Percentiles rank a stretch among this genome's conserved stretches.
Evolutionary conservation across 1,284 basidiomycete species (phyloP).

Genomic region (Singerocomus inundabilis): DNA sequence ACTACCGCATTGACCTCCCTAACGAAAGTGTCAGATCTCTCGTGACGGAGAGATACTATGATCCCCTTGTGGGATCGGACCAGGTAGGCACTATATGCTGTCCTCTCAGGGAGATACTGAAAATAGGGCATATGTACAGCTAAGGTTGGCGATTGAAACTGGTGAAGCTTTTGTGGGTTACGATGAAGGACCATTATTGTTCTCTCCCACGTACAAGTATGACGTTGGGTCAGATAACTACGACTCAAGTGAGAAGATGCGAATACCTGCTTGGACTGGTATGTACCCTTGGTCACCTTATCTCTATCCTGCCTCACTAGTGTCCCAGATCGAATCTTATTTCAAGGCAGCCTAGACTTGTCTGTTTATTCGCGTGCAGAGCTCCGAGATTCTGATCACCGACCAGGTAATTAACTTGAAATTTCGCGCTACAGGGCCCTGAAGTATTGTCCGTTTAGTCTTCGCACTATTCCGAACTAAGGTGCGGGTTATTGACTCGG

Average conservation of each 20-base stretch:
- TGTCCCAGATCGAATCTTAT: slow-evolving; percentile 82
- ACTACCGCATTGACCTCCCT: slow-evolving; percentile 89
- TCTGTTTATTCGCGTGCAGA: slow-evolving; percentile 74
- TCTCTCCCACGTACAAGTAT: slow-evolving; percentile 89
- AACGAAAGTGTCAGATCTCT: slow-evolving; percentile 77
- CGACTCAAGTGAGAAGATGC: slow-evolving; percentile 94
- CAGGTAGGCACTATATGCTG: slow-evolving; percentile 52
- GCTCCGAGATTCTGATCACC: slow-evolving; percentile 88
- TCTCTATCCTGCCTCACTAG: neutral
- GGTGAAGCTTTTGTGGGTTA: slow-evolving; percentile 80
- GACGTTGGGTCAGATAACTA: slow-evolving; percentile 83
- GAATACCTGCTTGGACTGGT: slow-evolving; percentile 98
- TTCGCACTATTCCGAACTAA: slow-evolving; percentile 81
- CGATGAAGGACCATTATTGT: slow-evolving; percentile 84
- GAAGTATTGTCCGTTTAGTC: slow-evolving; percentile 45
- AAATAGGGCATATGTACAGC: slow-evolving; percentile 38
- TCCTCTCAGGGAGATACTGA: neutral
- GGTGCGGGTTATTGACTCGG: slow-evolving; percentile 76
- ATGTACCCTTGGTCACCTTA: slow-evolving; percentile 15
- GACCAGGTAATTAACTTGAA: slow-evolving; percentile 59
- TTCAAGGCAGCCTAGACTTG: slow-evolving; percentile 72
- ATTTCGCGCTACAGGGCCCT: neutral
- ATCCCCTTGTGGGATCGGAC: slow-evolving; percentile 76
- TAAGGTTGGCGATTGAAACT: slow-evolving; percentile 68
- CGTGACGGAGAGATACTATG: slow-evolving; percentile 64